Evolutionary conservation across 1,284 basidiomycete species (phyloP).

Genomic region (Puccinia hordei): DNA sequence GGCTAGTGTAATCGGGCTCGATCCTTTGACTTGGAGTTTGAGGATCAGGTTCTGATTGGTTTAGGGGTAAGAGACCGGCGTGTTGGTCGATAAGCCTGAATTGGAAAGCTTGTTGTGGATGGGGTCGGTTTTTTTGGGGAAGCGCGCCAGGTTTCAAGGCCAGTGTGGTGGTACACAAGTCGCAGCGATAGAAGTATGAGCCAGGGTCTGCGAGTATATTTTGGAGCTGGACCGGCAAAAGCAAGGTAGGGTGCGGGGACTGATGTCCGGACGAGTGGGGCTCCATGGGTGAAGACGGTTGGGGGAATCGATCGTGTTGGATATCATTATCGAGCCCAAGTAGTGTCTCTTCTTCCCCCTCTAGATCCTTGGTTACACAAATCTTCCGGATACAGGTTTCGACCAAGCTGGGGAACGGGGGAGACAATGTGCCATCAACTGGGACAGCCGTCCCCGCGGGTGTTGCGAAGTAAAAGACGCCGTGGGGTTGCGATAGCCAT

Average conservation of each 20-base stretch:
- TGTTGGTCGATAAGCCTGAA: neutral
- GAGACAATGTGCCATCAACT: neutral
- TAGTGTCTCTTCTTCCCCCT: neutral
- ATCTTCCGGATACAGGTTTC: slow-evolving; percentile 21
- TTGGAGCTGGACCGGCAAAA: neutral
- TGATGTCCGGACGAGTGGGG: neutral
- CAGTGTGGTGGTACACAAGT: neutral
- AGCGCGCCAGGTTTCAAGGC: slow-evolving; percentile 4
- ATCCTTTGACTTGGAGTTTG: neutral
- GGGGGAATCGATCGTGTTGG: neutral
- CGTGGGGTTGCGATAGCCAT: slow-evolving; percentile 12
- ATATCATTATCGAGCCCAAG: neutral
- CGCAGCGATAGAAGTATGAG: slow-evolving; percentile 6
- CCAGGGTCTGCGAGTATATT: neutral
- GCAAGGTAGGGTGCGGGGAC: too few relatives aligned
- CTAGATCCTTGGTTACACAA: neutral
- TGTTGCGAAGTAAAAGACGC: neutral
- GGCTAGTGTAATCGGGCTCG: neutral
- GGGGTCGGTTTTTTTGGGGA: neutral
- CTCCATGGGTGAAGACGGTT: neutral
- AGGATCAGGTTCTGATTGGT: neutral
- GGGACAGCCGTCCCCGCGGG: neutral
- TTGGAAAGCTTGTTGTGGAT: neutral
- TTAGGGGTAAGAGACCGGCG: neutral
- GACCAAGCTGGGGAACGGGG: slow-evolving; percentile 2